Evolutionary conservation across 2,329 filamentous ascomycete genomes (phyloP).

Genomic region (Pseudocercospora crystallina): DNA sequence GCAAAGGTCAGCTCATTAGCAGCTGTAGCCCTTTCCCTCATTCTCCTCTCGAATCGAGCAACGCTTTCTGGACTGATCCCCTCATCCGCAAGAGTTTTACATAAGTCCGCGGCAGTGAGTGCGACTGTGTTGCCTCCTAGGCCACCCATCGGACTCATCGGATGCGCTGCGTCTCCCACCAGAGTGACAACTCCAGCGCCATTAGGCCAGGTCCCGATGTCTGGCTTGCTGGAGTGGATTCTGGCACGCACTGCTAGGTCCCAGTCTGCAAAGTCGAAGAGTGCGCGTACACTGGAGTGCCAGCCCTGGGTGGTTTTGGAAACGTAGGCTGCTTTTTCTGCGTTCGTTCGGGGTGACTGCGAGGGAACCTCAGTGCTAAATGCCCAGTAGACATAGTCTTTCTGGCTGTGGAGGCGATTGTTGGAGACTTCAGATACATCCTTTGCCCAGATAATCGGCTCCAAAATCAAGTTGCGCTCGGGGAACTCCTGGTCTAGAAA

Average conservation of each 20-base stretch:
- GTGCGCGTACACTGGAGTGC: background rate
- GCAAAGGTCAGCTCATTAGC: slow-evolving; percentile 1
- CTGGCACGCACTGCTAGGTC: slow-evolving; percentile 1
- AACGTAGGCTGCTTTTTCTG: background rate
- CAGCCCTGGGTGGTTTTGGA: background rate
- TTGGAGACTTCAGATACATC: background rate
- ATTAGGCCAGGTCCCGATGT: background rate
- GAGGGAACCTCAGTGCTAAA: background rate
- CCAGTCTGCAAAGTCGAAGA: slow-evolving; percentile 2
- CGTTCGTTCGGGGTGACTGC: background rate
- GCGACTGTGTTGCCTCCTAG: slow-evolving; percentile 3
- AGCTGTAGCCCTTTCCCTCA: background rate
- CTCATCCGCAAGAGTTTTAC: background rate
- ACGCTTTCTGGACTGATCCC: slow-evolving; percentile 1
- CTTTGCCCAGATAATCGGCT: background rate
- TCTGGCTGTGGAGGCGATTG: background rate
- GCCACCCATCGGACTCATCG: background rate
- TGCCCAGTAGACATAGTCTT: slow-evolving; percentile 2
- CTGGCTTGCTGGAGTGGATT: slow-evolving; percentile 3
- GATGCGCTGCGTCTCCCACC: slow-evolving; percentile 3
- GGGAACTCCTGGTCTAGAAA: background rate
- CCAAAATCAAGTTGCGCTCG: background rate
- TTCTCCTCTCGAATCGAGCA: background rate
- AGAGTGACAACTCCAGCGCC: background rate
- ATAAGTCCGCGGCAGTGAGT: background rate